Evolutionary conservation across 495 filamentous ascomycete genomes (phyloP).

Genomic region (Penicillium turbatum): DNA sequence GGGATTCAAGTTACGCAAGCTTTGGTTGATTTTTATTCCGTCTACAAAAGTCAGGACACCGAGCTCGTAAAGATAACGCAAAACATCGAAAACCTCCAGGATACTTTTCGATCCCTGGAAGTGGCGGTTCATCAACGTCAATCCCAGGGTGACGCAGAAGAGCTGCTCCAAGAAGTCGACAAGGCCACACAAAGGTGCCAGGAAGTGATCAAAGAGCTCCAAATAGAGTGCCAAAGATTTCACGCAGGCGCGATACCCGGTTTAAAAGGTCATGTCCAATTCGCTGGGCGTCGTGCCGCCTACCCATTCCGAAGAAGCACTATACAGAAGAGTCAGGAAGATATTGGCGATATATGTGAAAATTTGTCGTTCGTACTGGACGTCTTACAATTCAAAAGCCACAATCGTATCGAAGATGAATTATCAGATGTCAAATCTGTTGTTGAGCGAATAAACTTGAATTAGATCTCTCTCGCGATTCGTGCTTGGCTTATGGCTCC

Average conservation of each 20-base stretch:
- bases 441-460: constrained; percentile 6
- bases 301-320: constrained; percentile 34
- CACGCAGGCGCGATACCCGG: background rate
- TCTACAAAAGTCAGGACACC: constrained; percentile 17
- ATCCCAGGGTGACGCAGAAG: constrained; percentile 16
- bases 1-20: constrained; percentile 27
- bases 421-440: constrained; percentile 16
- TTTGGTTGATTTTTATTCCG: constrained; percentile 24
- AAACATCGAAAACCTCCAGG: constrained; percentile 18
- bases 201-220: constrained; percentile 27
- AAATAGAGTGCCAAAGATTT: constrained; percentile 23
- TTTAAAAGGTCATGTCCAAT: constrained; percentile 10
- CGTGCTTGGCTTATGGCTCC: constrained; percentile 29
- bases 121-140: constrained; percentile 16
- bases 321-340: constrained; percentile 30
- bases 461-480: constrained; percentile 23
- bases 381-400: constrained; percentile 23
- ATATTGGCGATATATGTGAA: constrained; percentile 25
- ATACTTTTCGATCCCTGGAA: constrained; percentile 17
- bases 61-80: constrained; percentile 13
- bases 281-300: constrained; percentile 14
- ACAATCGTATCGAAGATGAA: constrained; percentile 12
- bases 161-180: constrained; percentile 22
- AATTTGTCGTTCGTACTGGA: constrained; percentile 26
- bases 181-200: constrained; percentile 18